Evolutionary conservation across 352 stramenopile genomes (phyloP).

Genomic region (Phytopythium litorale): DNA sequence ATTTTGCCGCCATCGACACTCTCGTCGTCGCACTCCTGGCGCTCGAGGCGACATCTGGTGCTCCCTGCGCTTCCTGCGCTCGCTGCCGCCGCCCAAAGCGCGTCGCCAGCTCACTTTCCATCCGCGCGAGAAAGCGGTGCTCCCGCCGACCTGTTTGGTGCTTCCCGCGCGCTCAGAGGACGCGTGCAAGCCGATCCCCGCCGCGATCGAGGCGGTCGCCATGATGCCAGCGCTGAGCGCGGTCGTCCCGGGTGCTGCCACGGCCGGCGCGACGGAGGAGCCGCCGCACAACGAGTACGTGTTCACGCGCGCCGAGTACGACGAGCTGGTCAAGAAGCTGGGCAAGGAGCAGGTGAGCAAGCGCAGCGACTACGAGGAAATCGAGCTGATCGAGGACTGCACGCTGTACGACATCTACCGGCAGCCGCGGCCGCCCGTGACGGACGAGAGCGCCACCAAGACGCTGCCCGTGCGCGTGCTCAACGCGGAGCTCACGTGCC

Average conservation of each 20-base stretch:
- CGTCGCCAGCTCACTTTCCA: not conserved
- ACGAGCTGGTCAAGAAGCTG: conserved; percentile 40
- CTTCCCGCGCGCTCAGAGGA: not conserved
- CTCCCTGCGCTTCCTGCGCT: not conserved
- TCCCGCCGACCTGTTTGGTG: not conserved
- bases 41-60: not conserved
- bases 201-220: not conserved
- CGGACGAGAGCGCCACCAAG: conserved; percentile 46
- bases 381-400: conserved; percentile 83
- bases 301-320: conserved; percentile 72
- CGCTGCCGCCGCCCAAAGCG: not conserved
- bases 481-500: conserved; percentile 83
- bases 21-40: not conserved
- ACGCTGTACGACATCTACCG: conserved; percentile 90
- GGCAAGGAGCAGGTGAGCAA: conserved; percentile 45
- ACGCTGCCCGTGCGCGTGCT: conserved; percentile 64
- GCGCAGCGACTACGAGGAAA: conserved; percentile 83
- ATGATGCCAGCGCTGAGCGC: not conserved
- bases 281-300: conserved; percentile 52
- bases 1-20: too few relatives aligned
- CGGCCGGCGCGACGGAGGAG: not conserved
- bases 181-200: not conserved
- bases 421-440: conserved; percentile 61
- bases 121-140: not conserved
- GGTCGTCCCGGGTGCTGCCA: not conserved